Evolutionary conservation across 1,284 basidiomycete species (phyloP).

Genomic region (Apiotrichum montevideense): DNA sequence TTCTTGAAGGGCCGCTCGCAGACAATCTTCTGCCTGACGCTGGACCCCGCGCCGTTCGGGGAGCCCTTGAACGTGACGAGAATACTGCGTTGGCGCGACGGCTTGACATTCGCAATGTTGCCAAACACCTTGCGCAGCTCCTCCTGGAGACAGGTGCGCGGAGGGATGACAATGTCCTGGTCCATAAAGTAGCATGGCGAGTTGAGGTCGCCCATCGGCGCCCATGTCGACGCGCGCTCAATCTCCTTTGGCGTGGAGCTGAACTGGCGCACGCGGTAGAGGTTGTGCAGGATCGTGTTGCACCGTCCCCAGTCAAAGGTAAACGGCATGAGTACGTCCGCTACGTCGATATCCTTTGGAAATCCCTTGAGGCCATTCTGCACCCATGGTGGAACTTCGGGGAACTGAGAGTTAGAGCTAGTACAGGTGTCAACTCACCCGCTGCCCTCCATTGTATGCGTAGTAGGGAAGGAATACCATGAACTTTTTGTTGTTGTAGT

Average conservation of each 20-base stretch:
- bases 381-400: slow-evolving; percentile 14
- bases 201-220: slow-evolving; percentile 34
- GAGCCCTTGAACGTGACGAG: slow-evolving; percentile 30
- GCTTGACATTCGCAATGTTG: slow-evolving; percentile 8
- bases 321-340: slow-evolving; percentile 42
- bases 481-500: slow-evolving; percentile 24
- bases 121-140: slow-evolving; percentile 22
- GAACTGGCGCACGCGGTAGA: slow-evolving; percentile 18
- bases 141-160: slow-evolving; percentile 30
- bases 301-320: slow-evolving; percentile 45
- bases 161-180: slow-evolving; percentile 36
- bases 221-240: slow-evolving; percentile 16
- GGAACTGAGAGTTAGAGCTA: slow-evolving; percentile 1
- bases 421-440: not conserved
- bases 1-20: slow-evolving; percentile 19
- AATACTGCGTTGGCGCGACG: slow-evolving; percentile 3
- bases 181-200: slow-evolving; percentile 27
- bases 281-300: slow-evolving; percentile 20
- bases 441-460: slow-evolving; percentile 13
- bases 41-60: slow-evolving; percentile 22
- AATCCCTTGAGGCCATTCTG: slow-evolving; percentile 18
- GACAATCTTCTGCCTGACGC: slow-evolving; percentile 21
- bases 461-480: slow-evolving; percentile 43
- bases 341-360: slow-evolving; percentile 8
- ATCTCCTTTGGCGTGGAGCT: not conserved